Evolutionary conservation across 1,284 basidiomycete species (phyloP).

Genomic region (Malassezia cuniculi): DNA sequence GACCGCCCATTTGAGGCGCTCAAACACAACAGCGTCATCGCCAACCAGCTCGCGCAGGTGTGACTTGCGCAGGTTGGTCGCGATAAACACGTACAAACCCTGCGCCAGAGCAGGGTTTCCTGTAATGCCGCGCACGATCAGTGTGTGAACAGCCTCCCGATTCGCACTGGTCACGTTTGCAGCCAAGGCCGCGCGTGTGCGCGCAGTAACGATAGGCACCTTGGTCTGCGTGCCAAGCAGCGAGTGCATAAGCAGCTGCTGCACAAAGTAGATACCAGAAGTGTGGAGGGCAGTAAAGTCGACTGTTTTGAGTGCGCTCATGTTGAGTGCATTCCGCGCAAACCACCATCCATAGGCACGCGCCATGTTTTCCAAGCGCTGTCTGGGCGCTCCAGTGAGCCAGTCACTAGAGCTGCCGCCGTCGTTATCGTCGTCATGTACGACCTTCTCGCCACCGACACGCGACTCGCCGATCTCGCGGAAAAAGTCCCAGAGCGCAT

Average conservation of each 20-base stretch:
- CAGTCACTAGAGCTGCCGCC: constrained; percentile 47
- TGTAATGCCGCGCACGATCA: constrained; percentile 19
- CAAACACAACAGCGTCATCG: constrained; percentile 1
- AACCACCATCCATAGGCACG: constrained; percentile 72
- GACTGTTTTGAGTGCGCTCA: constrained; percentile 51
- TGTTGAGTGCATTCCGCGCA: constrained; percentile 58
- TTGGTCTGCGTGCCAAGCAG: constrained; percentile 23
- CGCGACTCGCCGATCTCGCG: constrained; percentile 72
- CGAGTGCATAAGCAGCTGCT: constrained; percentile 23
- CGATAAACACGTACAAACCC: constrained; percentile 31
- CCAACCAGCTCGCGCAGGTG: constrained; percentile 13
- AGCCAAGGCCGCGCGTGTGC: constrained; percentile 1
- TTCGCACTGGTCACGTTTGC: neutral
- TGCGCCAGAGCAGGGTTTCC: constrained; percentile 22
- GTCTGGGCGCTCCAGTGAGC: constrained; percentile 1
- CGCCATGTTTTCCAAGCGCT: constrained; percentile 58
- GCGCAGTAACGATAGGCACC: constrained; percentile 5
- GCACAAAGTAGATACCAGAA: constrained; percentile 20
- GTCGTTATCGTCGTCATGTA: constrained; percentile 47
- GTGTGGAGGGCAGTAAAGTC: constrained; percentile 27
- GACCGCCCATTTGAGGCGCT: constrained; percentile 11
- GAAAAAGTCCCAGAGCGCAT: constrained; percentile 91
- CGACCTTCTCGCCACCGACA: constrained; percentile 70
- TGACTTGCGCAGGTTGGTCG: constrained; percentile 8
- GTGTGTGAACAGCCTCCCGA: constrained; percentile 9